Percentiles rank a stretch among this genome's conserved stretches.
phyloP scores from a whole-genome alignment of 164 flowering plant genomes.

The Nelumbo lutea region DNA sequence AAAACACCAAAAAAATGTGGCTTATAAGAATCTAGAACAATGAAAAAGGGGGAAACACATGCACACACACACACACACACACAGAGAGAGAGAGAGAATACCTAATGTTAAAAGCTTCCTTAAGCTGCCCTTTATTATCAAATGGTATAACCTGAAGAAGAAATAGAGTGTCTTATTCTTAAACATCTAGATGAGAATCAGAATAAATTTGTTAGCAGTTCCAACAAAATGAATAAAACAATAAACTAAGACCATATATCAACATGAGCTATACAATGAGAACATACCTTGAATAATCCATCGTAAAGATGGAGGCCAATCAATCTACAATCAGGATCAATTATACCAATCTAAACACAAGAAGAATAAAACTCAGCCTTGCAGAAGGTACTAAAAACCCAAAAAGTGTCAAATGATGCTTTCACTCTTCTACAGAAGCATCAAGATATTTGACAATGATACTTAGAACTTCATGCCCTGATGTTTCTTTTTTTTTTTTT shows the following conservation, averaged over 20 bases:
- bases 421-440: background rate
- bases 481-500: no score
- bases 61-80: no score
- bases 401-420: no score
- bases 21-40: no score
- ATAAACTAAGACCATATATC: no score
- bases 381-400: no score
- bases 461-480: no score
- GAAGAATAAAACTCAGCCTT: background rate
- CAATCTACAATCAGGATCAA: constrained; percentile 95
- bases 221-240: no score
- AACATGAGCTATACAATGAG: no score
- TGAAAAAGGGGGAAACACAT: no score
- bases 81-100: constrained; percentile 13
- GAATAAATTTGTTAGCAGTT: background rate
- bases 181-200: background rate
- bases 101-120: constrained; percentile 98
- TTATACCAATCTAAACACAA: constrained; percentile 78
- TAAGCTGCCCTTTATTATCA: constrained; percentile 91
- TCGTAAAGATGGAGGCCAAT: constrained; percentile 98
- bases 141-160: constrained; percentile 87
- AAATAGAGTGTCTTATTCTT: background rate
- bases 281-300: constrained; percentile 87
- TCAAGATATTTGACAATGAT: background rate
- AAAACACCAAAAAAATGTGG: no score